Base-by-base conservation (phyloP, 352 stramenopile genomes). In the Globisporangium cystogenes region DNA sequence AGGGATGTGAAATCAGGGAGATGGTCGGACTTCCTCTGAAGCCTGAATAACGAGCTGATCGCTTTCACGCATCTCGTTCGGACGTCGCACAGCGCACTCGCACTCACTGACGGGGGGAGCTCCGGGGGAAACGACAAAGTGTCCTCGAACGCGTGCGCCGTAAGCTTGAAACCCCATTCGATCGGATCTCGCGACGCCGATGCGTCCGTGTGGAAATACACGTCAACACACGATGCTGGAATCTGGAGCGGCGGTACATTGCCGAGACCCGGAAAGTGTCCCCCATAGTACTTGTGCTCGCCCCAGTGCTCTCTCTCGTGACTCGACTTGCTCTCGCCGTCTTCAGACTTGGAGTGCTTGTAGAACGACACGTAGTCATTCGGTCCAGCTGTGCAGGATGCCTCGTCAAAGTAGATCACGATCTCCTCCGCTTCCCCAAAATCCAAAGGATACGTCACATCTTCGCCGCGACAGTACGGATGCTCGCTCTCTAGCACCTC, bases 101-200 rank as follows among this genome's bases (percentile, higher is more conserved):
- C 47, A 20, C 43, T 21, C 3, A 78, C 59, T 11, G 55, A 31
- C n/a, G 82, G 82, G 0, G 82, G 73, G 0, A 74, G 54, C 53
- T 92, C 82, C 2, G 76, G 78, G 8, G 78, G 72, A 40, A 72
- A 76, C 14, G 67, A 62, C 0, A 79, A 16, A 4, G 57, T 68
- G 14, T 88, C 68, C 65, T 87, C 70, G 20, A 76, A 89, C 2
- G 74, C 76, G 43, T 86, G 77, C 1, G 82, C 85, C 20, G 64
- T 88, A 1, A 93, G 67, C 39, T 86, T 90, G 60, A 90, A 95
- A 3, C 85, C 85, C 85, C 85, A 95, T 35, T 93, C 82, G 16
- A 64, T 66, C 3, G 64, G 49, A 12, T 64, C 54, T 21, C 23
- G 53, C 37, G 70, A 72, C 4, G 71, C 64, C 1, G 58, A 64